phyloP scores from a whole-genome alignment of 2,329 filamentous ascomycete species.

The Aspergillus candidus region DNA sequence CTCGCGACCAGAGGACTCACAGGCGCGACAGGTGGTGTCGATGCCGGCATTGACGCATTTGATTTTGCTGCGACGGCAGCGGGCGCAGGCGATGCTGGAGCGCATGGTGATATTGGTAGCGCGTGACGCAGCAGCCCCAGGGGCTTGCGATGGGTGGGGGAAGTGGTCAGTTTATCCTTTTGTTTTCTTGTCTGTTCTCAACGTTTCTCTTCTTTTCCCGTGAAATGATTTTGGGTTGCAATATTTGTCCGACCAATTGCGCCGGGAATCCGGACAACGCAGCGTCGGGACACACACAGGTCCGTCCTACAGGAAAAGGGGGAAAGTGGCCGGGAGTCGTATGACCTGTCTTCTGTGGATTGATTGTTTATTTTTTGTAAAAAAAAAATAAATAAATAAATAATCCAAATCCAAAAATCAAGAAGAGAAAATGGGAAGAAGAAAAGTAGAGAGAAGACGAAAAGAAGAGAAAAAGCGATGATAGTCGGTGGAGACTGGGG shows the following conservation, averaged over 20 bases:
- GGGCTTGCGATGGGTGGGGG: neutral
- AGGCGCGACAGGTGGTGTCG: constrained; percentile 66
- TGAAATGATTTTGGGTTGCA: too few species aligned
- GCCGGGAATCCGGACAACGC: too few species aligned
- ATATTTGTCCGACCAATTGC: too few species aligned
- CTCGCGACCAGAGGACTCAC: constrained; percentile 63
- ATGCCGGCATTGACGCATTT: constrained; percentile 78
- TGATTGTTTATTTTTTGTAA: too few species aligned
- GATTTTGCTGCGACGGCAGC: constrained; percentile 74
- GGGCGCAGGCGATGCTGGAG: constrained; percentile 71
- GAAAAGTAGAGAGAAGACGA: constrained; percentile 1
- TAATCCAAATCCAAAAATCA: constrained; percentile 1
- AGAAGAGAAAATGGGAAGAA: neutral
- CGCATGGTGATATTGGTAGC: constrained; percentile 47
- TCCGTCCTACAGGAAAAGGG: too few species aligned
- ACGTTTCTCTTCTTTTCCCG: too few species aligned
- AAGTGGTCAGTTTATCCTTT: too few species aligned
- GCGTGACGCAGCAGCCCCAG: constrained; percentile 8
- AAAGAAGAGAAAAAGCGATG: constrained; percentile 1
- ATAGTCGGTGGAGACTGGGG: constrained; percentile 1
- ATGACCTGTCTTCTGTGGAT: too few species aligned
- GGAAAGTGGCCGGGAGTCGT: too few species aligned
- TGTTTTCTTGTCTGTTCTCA: too few species aligned
- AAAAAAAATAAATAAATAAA: too few species aligned
- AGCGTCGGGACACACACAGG: too few species aligned